phyloP scores from a whole-genome alignment of 2,329 filamentous ascomycete species.

The Sporothrix mexicana region DNA sequence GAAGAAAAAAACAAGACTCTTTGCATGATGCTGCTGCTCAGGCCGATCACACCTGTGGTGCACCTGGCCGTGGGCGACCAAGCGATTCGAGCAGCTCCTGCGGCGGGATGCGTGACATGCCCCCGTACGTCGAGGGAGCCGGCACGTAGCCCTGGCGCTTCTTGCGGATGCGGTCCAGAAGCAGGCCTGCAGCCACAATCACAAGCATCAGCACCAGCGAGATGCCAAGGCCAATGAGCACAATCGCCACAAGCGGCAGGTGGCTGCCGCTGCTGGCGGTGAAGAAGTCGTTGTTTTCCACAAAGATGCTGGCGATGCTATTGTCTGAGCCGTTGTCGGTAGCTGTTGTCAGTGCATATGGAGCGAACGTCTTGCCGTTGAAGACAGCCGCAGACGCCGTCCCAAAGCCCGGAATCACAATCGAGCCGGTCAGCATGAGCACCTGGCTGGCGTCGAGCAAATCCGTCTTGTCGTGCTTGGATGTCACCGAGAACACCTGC shows the following conservation, averaged over 20 bases:
- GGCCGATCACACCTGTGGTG: slow-evolving; percentile 54
- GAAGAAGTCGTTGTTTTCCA: slow-evolving; percentile 81
- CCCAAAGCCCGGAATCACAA: slow-evolving; percentile 77
- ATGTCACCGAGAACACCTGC: slow-evolving; percentile 76
- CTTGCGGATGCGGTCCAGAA: slow-evolving; percentile 77
- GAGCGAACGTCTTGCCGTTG: slow-evolving; percentile 78
- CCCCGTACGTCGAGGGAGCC: slow-evolving; percentile 70
- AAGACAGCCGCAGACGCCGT: slow-evolving; percentile 85
- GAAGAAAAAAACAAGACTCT: no score
- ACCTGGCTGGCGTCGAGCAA: slow-evolving; percentile 71
- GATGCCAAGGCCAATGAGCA: slow-evolving; percentile 81
- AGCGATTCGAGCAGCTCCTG: slow-evolving; percentile 64
- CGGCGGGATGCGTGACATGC: slow-evolving; percentile 65
- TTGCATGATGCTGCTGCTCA: background rate
- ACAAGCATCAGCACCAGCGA: slow-evolving; percentile 78
- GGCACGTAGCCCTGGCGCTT: slow-evolving; percentile 79
- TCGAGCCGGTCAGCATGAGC: slow-evolving; percentile 82
- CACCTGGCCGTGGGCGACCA: slow-evolving; percentile 54
- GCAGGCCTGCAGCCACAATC: slow-evolving; percentile 74
- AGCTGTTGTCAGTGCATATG: slow-evolving; percentile 75
- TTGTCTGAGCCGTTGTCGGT: slow-evolving; percentile 66
- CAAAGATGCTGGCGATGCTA: slow-evolving; percentile 81
- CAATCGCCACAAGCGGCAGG: slow-evolving; percentile 75
- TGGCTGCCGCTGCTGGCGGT: slow-evolving; percentile 56
- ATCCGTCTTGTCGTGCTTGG: slow-evolving; percentile 67